Conservation (phyloP, 1,284 basidiomycete genomes). For the Gymnopus androsaceus region DNA sequence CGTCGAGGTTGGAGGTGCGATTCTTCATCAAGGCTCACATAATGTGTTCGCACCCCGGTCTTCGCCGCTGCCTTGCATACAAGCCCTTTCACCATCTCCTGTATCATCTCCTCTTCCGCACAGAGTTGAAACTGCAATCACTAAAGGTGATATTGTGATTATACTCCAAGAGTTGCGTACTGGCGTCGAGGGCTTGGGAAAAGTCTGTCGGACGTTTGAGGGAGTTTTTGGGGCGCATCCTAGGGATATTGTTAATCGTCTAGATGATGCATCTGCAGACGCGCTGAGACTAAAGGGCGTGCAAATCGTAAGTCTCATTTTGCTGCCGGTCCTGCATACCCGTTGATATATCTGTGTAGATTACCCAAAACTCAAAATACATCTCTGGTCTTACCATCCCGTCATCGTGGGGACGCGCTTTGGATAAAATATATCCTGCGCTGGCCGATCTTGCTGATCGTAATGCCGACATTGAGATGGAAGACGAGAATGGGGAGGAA, state of each 20-base stretch:
- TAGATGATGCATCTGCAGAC: constrained; percentile 16
- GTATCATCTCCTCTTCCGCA: constrained; percentile 26
- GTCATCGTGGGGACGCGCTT: constrained; percentile 57
- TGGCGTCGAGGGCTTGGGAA: constrained; percentile 64
- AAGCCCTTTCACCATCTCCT: constrained; percentile 30
- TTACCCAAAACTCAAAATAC: constrained; percentile 42
- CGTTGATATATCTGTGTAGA: constrained; percentile 31
- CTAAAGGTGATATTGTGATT: constrained; percentile 41
- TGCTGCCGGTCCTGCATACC: neutral
- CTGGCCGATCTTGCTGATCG: neutral
- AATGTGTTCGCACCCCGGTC: constrained; percentile 67
- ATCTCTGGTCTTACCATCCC: constrained; percentile 53
- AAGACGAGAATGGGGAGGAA: constrained; percentile 3
- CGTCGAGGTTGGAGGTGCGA: constrained; percentile 52
- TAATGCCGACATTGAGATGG: neutral
- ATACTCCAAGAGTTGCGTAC: constrained; percentile 54
- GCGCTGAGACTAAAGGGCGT: constrained; percentile 52
- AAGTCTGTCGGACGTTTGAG: constrained; percentile 62
- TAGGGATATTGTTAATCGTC: constrained; percentile 1
- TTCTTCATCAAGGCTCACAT: constrained; percentile 39
- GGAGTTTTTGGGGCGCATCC: constrained; percentile 52
- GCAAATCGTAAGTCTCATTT: constrained; percentile 50
- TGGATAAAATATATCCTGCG: constrained; percentile 29
- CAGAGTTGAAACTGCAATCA: constrained; percentile 25
- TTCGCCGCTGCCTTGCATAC: constrained; percentile 62